A percentile compares a stretch with the other conserved stretches of the same genome.
phyloP scores from a whole-genome alignment of 768 basidiomycete species.

The Termitomyces sp. region DNA sequence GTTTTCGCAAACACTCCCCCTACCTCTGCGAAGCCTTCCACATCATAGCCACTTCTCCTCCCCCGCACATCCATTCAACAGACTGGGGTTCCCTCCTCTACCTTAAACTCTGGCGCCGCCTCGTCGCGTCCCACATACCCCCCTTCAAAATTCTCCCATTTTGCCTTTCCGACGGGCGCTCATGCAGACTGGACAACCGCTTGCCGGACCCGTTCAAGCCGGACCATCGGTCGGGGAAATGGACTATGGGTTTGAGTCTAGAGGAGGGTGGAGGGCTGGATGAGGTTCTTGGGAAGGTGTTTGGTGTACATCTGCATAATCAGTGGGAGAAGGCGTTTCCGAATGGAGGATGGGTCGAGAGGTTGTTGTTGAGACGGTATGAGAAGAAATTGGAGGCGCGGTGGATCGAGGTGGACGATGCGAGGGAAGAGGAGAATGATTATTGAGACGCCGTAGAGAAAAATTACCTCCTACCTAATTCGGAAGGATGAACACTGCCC shows the following conservation, averaged over 20 bases:
- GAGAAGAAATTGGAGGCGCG: conserved; percentile 31
- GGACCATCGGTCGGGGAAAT: conserved; percentile 50
- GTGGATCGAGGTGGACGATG: neutral
- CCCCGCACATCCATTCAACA: conserved; percentile 75
- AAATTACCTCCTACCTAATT: neutral
- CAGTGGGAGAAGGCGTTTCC: conserved; percentile 94
- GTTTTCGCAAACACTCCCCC: conserved; percentile 86
- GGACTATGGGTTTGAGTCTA: conserved; percentile 64
- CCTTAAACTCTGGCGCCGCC: conserved; percentile 84
- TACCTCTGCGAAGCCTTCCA: conserved; percentile 98
- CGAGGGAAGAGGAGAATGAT: neutral
- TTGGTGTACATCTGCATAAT: conserved; percentile 91
- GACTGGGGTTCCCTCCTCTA: conserved; percentile 96
- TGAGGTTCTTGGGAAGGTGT: conserved; percentile 64
- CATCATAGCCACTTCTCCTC: conserved; percentile 72
- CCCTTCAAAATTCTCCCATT: conserved; percentile 94
- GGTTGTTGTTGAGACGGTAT: conserved; percentile 67
- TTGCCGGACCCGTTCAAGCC: conserved; percentile 87
- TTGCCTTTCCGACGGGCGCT: conserved; percentile 90
- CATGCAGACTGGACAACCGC: conserved; percentile 89
- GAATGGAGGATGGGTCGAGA: conserved; percentile 79
- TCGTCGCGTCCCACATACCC: conserved; percentile 65
- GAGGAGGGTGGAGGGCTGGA: conserved; percentile 65
- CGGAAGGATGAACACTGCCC: neutral
- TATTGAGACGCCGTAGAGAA: neutral